Conservation (phyloP, 2,329 filamentous ascomycete species). For the Trichoderma sp. region DNA sequence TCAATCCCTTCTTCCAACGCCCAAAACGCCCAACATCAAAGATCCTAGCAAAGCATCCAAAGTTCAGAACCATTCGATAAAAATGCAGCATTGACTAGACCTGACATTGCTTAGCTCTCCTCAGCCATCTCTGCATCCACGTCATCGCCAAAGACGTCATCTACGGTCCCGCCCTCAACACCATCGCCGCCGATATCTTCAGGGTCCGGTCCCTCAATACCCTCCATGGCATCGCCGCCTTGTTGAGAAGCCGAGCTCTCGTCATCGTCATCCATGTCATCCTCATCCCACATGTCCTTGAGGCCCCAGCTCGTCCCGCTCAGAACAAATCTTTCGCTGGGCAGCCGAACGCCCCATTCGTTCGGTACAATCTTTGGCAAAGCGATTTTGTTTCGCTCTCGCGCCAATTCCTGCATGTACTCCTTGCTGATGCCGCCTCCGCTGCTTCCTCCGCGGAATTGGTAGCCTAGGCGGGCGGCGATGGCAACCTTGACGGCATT, state of each 20-base stretch:
- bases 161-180: conserved; percentile 49
- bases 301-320: conserved; percentile 64
- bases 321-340: conserved; percentile 65
- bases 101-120: conserved; percentile 21
- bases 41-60: background rate
- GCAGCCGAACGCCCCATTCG: conserved; percentile 65
- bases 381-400: conserved; percentile 64
- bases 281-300: conserved; percentile 55
- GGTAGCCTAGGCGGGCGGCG: conserved; percentile 62
- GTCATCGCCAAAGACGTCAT: conserved; percentile 54
- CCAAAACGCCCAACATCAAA: conserved; percentile 15
- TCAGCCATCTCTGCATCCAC: conserved; percentile 57
- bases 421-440: conserved; percentile 64
- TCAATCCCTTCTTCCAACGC: conserved; percentile 8
- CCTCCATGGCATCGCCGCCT: conserved; percentile 49
- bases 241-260: conserved; percentile 39
- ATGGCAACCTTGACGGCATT: conserved; percentile 72
- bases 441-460: conserved; percentile 58
- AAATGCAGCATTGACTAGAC: background rate
- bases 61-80: background rate
- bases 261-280: conserved; percentile 41
- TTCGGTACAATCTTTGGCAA: conserved; percentile 60
- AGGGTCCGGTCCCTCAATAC: conserved; percentile 40
- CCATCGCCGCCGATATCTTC: conserved; percentile 46
- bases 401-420: conserved; percentile 71